Evolutionary conservation across 148 eudicot genomes (phyloP), one percentile per base, ranked within the genome.

Genomic region (Bassia scoparia): DNA sequence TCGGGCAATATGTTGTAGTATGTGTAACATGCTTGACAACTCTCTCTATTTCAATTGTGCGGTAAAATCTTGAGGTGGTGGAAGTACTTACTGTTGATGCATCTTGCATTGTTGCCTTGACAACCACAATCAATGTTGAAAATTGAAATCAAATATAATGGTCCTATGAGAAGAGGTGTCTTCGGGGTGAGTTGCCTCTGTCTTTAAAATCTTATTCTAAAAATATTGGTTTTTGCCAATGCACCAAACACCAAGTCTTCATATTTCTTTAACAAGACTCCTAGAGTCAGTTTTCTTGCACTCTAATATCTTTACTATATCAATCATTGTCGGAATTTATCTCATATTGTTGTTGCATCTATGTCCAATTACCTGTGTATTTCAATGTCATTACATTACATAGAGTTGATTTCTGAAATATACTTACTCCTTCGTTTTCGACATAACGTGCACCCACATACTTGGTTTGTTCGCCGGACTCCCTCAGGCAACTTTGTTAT

Each of bases 41-140:
- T 53, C 68, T 61, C 64, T 68, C 30, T 62, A 76, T 67, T 69
- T 66, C 71, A 94, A 97, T 94, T 73, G 98, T 91, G 70, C 98
- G 91, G 90, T 91, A 94, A 86, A 94, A 89, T 84, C 93, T 94
- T 34, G 97, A 94, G 68, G 93, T 89, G 63, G 98, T 91, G 62
- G 98, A 94, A 83, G 85, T 88, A 56, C 87, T 94, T 71, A 84
- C 84, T 30, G 91, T 91, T 55, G 98, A 94, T 78, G 78, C 91
- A 69, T 84, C 98, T 24, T 91, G 98, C 81, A 78, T 91, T 74
- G 85, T 91, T 68, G 98, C 98, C 55, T 60, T 94, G 79, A 82
- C 97, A 21, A 65, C 87, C 50, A 84, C 91, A 1, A 74, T 94
- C 61, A 88, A 85, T 62, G 88, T 87, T 41, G 97, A n/a, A n/a